phyloP scores from a whole-genome alignment of 257 asterid species.

The Plantago major region DNA sequence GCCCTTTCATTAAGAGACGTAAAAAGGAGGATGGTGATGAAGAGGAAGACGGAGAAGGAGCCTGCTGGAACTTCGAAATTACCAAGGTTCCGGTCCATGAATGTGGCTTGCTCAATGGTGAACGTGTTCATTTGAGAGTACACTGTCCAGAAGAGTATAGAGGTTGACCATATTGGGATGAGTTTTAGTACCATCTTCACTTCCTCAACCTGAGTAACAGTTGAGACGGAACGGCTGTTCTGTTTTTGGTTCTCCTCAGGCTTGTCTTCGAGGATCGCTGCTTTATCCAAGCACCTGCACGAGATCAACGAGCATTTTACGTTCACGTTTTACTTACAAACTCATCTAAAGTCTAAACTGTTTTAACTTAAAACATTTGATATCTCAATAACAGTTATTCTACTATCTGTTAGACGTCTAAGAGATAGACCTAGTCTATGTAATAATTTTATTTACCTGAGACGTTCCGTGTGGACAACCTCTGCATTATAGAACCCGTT shows the following conservation, averaged over 20 bases:
- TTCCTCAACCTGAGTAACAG: constrained; percentile 74
- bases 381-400: too few relatives aligned
- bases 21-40: constrained; percentile 65
- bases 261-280: constrained; percentile 45
- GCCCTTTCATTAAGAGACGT: constrained; percentile 67
- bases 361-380: too few relatives aligned
- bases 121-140: constrained; percentile 91
- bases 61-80: constrained; percentile 64
- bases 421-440: background rate
- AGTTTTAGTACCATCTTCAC: constrained; percentile 76
- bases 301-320: background rate
- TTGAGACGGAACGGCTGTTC: constrained; percentile 29
- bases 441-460: constrained; percentile 36
- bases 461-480: constrained; percentile 47
- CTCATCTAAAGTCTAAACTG: background rate
- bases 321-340: background rate
- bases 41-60: constrained; percentile 69
- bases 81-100: constrained; percentile 57
- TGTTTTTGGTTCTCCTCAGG: constrained; percentile 11
- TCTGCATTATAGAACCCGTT: constrained; percentile 48
- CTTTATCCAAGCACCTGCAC: constrained; percentile 74
- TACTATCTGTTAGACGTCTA: background rate
- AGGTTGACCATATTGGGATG: constrained; percentile 84
- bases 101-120: constrained; percentile 83
- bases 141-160: constrained; percentile 83